These are phyloP conservation scores for Bruguiera gymnorhiza DNA, from an alignment of 345 rosid species.

Conservation along the genomic window DNA sequence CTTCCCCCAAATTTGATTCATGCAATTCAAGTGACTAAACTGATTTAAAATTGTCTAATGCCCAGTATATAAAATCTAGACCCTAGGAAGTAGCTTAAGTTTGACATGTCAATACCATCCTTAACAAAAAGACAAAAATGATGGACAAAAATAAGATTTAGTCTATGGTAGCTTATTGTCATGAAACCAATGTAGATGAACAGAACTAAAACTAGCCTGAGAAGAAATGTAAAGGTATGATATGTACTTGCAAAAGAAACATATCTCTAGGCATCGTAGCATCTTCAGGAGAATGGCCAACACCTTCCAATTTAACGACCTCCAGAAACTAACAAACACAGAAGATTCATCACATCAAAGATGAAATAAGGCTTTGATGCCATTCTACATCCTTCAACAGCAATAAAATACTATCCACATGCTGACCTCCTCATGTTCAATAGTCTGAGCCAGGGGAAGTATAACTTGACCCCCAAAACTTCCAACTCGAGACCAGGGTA, in stretches of 20 bases:
- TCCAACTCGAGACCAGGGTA: conserved; percentile 82
- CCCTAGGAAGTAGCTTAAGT: too few relatives aligned
- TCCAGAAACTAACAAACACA: conserved; percentile 64
- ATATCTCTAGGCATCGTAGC: conserved; percentile 79
- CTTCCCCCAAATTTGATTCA: too few relatives aligned
- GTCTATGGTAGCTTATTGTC: background rate
- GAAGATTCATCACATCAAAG: background rate
- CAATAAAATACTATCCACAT: background rate
- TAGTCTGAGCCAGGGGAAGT: conserved; percentile 93
- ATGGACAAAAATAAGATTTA: background rate
- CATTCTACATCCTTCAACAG: background rate
- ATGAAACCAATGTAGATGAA: background rate
- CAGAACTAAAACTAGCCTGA: background rate
- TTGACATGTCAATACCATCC: background rate
- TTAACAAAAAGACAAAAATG: background rate
- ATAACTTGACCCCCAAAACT: conserved; percentile 88
- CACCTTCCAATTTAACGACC: conserved; percentile 89
- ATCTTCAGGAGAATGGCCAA: conserved; percentile 89
- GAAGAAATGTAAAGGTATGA: background rate
- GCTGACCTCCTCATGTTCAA: conserved; percentile 93
- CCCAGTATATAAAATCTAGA: too few relatives aligned
- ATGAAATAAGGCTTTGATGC: background rate
- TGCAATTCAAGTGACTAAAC: too few relatives aligned
- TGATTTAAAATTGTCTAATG: too few relatives aligned
- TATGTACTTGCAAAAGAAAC: conserved; percentile 85